These are phyloP conservation scores for Aspergillus oerlinghausenensis DNA, from an alignment of 2,329 filamentous ascomycete species.

Conservation along the genomic window DNA sequence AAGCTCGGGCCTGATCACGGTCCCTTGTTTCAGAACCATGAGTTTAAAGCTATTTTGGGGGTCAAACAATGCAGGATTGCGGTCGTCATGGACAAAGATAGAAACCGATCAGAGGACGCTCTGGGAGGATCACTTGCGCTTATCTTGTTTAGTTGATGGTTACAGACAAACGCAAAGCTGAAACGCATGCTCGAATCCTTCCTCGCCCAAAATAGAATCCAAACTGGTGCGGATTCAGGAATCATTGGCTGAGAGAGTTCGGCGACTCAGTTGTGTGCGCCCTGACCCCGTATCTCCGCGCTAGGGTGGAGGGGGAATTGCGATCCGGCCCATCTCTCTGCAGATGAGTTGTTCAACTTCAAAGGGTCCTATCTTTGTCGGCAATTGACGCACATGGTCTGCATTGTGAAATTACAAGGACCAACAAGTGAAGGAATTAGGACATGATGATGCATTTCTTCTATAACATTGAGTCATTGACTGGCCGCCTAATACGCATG, in stretches of 20 bases:
- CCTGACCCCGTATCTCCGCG: not conserved
- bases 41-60: constrained; percentile 13
- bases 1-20: not conserved
- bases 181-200: not conserved
- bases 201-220: not conserved
- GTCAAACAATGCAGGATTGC: constrained; percentile 1
- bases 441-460: not conserved
- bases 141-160: not conserved
- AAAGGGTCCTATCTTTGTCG: not conserved
- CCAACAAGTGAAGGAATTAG: not conserved
- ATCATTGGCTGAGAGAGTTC: not conserved
- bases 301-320: not conserved
- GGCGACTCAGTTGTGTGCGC: not conserved
- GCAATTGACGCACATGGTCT: not conserved
- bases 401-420: not conserved
- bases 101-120: not conserved
- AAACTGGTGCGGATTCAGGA: not conserved
- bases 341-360: not conserved
- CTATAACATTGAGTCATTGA: not conserved
- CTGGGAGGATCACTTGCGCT: not conserved
- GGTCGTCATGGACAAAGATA: not conserved
- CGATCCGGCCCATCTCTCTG: not conserved
- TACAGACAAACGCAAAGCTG: not conserved
- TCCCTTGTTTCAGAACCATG: constrained; percentile 4
- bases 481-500: not conserved